Conservation (phyloP, 1,284 basidiomycete species). For the Lignosus rhinocerotis region DNA sequence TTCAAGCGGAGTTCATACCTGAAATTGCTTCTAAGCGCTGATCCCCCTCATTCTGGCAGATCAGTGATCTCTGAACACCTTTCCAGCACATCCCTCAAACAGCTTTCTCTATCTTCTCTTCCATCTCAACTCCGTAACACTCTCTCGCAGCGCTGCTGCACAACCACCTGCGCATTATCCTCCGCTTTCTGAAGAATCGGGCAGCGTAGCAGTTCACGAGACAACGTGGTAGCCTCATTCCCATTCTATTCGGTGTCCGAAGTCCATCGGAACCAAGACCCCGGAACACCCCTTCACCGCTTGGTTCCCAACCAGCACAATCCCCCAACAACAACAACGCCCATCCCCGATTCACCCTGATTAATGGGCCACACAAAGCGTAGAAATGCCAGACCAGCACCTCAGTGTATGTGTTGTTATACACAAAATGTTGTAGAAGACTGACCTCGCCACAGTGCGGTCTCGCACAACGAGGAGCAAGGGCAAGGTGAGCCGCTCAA, state of each 20-base stretch:
- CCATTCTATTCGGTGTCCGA: conserved; percentile 26
- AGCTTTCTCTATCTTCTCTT: conserved; percentile 4
- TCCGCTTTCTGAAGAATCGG: background rate
- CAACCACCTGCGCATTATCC: background rate
- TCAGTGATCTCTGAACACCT: conserved; percentile 17
- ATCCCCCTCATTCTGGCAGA: conserved; percentile 12
- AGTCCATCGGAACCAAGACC: conserved; percentile 26
- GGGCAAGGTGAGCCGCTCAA: conserved; percentile 47
- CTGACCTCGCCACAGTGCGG: conserved; percentile 48
- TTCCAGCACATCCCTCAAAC: conserved; percentile 2
- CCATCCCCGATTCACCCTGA: conserved; percentile 3
- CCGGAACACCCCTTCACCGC: conserved; percentile 25
- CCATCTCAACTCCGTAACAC: background rate
- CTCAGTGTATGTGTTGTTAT: conserved; percentile 32
- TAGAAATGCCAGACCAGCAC: conserved; percentile 33
- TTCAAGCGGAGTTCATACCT: background rate
- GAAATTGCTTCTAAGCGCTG: background rate
- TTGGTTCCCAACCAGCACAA: conserved; percentile 23
- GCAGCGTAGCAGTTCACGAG: background rate
- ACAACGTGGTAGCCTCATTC: conserved; percentile 4
- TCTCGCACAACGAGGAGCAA: conserved; percentile 64
- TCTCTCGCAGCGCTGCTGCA: background rate
- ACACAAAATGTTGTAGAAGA: conserved; percentile 5
- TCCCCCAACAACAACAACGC: conserved; percentile 13
- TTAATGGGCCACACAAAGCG: conserved; percentile 35